Percentiles rank a stretch among this genome's conserved stretches.
phyloP scores from a whole-genome alignment of 306 rosid genomes.

The Phaseolus lunatus region DNA sequence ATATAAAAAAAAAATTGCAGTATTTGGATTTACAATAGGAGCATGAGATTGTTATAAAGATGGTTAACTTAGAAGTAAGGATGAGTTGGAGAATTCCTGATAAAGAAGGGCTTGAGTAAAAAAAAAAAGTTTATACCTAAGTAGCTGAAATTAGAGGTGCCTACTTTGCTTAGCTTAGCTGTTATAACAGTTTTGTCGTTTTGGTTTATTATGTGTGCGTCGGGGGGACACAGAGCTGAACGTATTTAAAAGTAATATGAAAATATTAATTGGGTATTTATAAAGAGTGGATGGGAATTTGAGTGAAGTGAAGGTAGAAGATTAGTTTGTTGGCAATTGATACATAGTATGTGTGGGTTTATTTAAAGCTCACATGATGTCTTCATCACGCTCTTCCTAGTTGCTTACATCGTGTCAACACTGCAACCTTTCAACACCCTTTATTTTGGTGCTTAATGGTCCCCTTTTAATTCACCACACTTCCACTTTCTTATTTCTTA shows the following conservation, averaged over 20 bases:
- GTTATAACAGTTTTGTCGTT: not conserved
- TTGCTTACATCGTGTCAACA: conserved; percentile 27
- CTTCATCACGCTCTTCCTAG: conserved; percentile 37
- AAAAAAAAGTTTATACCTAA: no score
- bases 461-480: conserved; percentile 28
- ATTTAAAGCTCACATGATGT: conserved; percentile 45
- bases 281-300: no score
- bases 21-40: not conserved
- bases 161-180: not conserved
- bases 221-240: not conserved
- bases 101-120: not conserved
- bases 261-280: conserved; percentile 10
- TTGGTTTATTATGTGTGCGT: not conserved
- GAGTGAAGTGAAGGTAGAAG: not conserved
- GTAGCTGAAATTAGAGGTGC: no score
- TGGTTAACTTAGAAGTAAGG: not conserved
- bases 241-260: conserved; percentile 1
- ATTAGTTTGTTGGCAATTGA: conserved; percentile 37
- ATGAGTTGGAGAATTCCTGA: no score
- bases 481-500: not conserved
- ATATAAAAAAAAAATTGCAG: no score
- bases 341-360: not conserved
- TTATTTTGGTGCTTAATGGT: conserved; percentile 36
- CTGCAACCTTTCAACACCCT: conserved; percentile 8
- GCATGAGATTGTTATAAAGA: not conserved